Evolutionary conservation across 192 early-diverging fungal species (phyloP).

Genomic region (Thamnidium elegans): DNA sequence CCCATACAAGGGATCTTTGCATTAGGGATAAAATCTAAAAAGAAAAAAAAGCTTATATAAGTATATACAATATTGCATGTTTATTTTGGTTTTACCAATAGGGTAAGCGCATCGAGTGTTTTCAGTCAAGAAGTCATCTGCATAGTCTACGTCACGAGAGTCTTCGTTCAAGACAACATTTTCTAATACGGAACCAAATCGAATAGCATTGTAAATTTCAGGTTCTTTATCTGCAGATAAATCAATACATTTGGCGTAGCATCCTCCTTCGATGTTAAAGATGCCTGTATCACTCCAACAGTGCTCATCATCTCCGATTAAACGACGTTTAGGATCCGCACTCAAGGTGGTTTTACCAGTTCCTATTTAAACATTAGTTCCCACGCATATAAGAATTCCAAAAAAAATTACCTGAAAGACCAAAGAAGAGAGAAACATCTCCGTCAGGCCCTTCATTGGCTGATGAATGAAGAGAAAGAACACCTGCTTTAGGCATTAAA

Average conservation of each 20-base stretch:
- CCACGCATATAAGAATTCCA: not conserved
- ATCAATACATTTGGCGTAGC: slow-evolving; percentile 96
- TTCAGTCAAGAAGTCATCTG: slow-evolving; percentile 78
- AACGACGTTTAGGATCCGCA: slow-evolving; percentile 83
- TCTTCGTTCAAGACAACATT: slow-evolving; percentile 83
- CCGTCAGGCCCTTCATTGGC: slow-evolving; percentile 88
- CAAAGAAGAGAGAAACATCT: slow-evolving; percentile 97
- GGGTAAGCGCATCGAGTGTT: slow-evolving; percentile 97
- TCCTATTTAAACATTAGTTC: slow-evolving; percentile 1
- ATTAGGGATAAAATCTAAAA: slow-evolving; percentile 80
- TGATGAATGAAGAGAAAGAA: slow-evolving; percentile 86
- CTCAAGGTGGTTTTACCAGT: slow-evolving; percentile 98
- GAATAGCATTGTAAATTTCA: slow-evolving; percentile 95
- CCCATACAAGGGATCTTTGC: slow-evolving; percentile 91
- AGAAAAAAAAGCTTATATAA: not conserved
- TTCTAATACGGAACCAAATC: slow-evolving; percentile 89
- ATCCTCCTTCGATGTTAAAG: slow-evolving; percentile 99
- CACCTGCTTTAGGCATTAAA: slow-evolving; percentile 92
- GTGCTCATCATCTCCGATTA: slow-evolving; percentile 99
- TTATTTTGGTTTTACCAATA: slow-evolving; percentile 44
- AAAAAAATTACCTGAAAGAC: slow-evolving; percentile 68
- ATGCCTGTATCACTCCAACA: slow-evolving; percentile 94
- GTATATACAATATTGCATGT: not conserved
- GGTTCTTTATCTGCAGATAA: slow-evolving; percentile 95
- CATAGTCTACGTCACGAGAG: slow-evolving; percentile 77